These are phyloP conservation scores for Suillus plorans DNA, from an alignment of 768 basidiomycete species.

Conservation along the genomic window DNA sequence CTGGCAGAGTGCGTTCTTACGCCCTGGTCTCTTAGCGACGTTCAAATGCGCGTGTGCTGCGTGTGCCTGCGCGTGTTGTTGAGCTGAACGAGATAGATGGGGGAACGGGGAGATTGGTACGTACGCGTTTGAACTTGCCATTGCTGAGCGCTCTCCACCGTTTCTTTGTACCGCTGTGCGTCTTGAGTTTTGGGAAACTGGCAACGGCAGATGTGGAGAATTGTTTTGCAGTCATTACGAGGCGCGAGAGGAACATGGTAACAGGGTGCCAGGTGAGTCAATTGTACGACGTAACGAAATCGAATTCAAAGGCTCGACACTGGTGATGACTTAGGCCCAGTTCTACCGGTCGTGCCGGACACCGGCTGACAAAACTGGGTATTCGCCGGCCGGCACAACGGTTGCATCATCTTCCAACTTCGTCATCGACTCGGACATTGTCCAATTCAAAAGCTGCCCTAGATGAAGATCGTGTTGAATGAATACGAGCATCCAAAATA, in stretches of 20 bases:
- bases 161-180: conserved; percentile 81
- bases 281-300: neutral
- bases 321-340: too few species aligned
- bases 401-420: neutral
- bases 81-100: neutral
- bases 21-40: conserved; percentile 59
- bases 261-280: conserved; percentile 19
- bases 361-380: neutral
- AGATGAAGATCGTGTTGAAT: neutral
- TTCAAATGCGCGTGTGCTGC: conserved; percentile 77
- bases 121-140: conserved; percentile 73
- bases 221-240: conserved; percentile 33
- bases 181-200: conserved; percentile 75
- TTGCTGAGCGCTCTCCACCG: conserved; percentile 73
- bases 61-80: conserved; percentile 47
- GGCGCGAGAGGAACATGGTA: conserved; percentile 31
- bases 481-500: neutral
- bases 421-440: too few species aligned
- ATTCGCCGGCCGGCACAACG: neutral
- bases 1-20: conserved; percentile 64
- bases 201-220: conserved; percentile 61
- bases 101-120: conserved; percentile 21
- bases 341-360: neutral
- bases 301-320: neutral
- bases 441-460: neutral